Conservation (phyloP, 1,139 yeast species). For the Hansenula anomala region DNA sequence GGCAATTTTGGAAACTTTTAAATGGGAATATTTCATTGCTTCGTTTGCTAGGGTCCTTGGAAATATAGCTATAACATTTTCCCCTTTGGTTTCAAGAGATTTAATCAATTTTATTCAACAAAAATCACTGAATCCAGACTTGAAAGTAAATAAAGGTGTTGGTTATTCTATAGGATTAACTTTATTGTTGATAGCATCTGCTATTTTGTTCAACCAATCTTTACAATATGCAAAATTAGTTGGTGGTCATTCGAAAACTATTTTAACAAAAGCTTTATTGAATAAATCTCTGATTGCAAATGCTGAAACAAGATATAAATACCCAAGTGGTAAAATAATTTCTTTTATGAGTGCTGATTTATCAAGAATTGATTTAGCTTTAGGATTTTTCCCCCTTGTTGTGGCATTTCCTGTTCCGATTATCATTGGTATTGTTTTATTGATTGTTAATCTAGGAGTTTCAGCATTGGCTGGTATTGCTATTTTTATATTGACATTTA, state of each 20-base stretch:
- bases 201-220: slow-evolving; percentile 56
- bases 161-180: slow-evolving; percentile 59
- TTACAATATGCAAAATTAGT: slow-evolving; percentile 56
- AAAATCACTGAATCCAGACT: slow-evolving; percentile 27
- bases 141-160: slow-evolving; percentile 42
- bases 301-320: slow-evolving; percentile 54
- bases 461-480: slow-evolving; percentile 68
- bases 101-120: slow-evolving; percentile 44
- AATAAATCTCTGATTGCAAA: slow-evolving; percentile 61
- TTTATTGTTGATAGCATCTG: slow-evolving; percentile 39
- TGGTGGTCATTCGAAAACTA: slow-evolving; percentile 67
- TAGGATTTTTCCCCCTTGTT: slow-evolving; percentile 63
- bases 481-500: slow-evolving; percentile 35
- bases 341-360: slow-evolving; percentile 76
- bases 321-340: slow-evolving; percentile 65
- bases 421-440: slow-evolving; percentile 54
- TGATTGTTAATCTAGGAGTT: slow-evolving; percentile 68
- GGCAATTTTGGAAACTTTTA: slow-evolving; percentile 55
- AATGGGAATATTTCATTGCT: slow-evolving; percentile 42
- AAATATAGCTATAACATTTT: slow-evolving; percentile 47
- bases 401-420: slow-evolving; percentile 61
- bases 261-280: slow-evolving; percentile 60
- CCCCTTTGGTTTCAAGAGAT: slow-evolving; percentile 47
- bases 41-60: slow-evolving; percentile 38
- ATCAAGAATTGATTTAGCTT: slow-evolving; percentile 73